A percentile compares a stretch with the other conserved stretches of the same genome.
Conservation (phyloP, 192 early-diverging fungal species). For the Rhizophagus prolifer region DNA sequence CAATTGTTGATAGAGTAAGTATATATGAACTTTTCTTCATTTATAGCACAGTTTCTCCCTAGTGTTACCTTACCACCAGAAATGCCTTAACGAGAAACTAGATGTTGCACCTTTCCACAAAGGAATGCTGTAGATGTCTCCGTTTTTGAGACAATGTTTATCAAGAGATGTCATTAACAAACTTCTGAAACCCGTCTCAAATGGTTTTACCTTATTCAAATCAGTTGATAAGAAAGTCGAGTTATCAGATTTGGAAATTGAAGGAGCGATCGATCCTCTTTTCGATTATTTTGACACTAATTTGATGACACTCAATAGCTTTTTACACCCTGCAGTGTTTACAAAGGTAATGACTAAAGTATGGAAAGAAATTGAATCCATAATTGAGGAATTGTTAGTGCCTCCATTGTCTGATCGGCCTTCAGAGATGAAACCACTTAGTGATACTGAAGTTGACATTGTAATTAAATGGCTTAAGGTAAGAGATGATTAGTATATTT, state of each 20-base stretch:
- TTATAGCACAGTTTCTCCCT: no score
- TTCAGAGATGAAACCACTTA: conserved; percentile 61
- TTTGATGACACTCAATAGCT: conserved; percentile 61
- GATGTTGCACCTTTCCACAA: no score
- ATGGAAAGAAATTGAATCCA: conserved; percentile 70
- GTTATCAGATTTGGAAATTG: conserved; percentile 51
- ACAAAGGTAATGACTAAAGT: conserved; percentile 63
- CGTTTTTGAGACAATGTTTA: conserved; percentile 62
- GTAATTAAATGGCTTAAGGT: conserved; percentile 71
- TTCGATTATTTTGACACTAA: conserved; percentile 78
- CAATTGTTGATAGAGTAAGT: conserved; percentile 66
- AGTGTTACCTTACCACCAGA: no score
- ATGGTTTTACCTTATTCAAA: conserved; percentile 32
- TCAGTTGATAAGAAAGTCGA: conserved; percentile 28
- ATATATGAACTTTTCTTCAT: neutral
- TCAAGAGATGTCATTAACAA: conserved; percentile 58
- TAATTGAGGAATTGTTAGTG: conserved; percentile 68
- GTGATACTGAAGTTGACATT: conserved; percentile 61
- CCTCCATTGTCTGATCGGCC: conserved; percentile 65
- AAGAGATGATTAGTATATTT: conserved; percentile 6
- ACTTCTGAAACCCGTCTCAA: conserved; percentile 35
- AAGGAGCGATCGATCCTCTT: conserved; percentile 65
- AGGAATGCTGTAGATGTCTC: conserved; percentile 71
- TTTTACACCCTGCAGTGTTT: conserved; percentile 65
- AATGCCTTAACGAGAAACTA: no score